These are phyloP conservation scores for Fusarium guadeloupense DNA, from an alignment of 2,329 filamentous ascomycete species.

Conservation along the genomic window DNA sequence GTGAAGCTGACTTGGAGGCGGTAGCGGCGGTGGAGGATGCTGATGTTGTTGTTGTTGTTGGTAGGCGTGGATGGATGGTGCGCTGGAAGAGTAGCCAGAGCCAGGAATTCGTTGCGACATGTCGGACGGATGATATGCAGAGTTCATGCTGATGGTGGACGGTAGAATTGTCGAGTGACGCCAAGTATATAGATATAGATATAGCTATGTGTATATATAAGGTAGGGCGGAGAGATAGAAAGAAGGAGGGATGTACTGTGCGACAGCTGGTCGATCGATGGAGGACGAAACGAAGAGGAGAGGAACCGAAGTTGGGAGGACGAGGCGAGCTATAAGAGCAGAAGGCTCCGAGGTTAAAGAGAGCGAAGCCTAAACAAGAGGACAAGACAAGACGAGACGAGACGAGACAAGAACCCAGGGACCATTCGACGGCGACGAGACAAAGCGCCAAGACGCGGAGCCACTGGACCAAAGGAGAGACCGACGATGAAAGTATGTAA, in stretches of 20 bases:
- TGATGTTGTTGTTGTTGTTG: constrained; percentile 41
- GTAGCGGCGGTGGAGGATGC: constrained; percentile 34
- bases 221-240: background rate
- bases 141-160: constrained; percentile 42
- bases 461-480: constrained; percentile 28
- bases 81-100: constrained; percentile 38
- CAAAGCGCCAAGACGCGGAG: constrained; percentile 21
- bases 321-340: too few species aligned
- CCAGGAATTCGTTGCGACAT: constrained; percentile 47
- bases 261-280: background rate
- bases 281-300: constrained; percentile 12
- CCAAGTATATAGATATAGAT: constrained; percentile 1
- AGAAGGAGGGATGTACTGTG: background rate
- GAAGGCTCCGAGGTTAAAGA: too few species aligned
- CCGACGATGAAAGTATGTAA: constrained; percentile 12
- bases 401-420: background rate
- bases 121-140: constrained; percentile 44
- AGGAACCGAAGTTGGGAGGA: constrained; percentile 4
- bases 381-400: background rate
- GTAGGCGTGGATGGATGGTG: constrained; percentile 37
- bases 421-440: background rate
- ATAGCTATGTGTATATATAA: too few species aligned
- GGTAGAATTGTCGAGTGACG: background rate
- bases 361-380: too few species aligned
- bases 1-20: constrained; percentile 34